Conservation (phyloP, 2,329 filamentous ascomycete species). For the Epichloe typhina region DNA sequence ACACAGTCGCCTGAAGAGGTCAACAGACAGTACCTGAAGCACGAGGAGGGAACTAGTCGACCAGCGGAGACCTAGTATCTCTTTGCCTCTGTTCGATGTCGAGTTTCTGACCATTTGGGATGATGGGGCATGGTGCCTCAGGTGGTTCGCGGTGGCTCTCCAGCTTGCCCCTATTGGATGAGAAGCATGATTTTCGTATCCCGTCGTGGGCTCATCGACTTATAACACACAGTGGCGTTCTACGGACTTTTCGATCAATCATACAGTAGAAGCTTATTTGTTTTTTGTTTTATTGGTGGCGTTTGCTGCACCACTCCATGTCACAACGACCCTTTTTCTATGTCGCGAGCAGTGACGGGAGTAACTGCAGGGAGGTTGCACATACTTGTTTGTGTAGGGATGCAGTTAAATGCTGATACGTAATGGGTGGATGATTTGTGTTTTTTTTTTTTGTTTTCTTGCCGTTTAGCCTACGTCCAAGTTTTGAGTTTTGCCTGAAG, state of each 20-base stretch:
- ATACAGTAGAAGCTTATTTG: too few relatives aligned
- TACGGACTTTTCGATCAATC: background rate
- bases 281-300: background rate
- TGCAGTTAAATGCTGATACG: too few relatives aligned
- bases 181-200: background rate
- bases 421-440: background rate
- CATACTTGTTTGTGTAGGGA: too few relatives aligned
- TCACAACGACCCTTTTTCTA: too few relatives aligned
- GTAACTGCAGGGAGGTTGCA: too few relatives aligned
- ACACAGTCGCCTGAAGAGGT: constrained; percentile 38
- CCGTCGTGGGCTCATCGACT: background rate
- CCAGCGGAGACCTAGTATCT: constrained; percentile 10
- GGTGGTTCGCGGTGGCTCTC: too few relatives aligned
- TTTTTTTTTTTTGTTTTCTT: background rate
- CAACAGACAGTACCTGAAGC: constrained; percentile 37
- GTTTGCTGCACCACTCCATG: background rate
- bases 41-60: constrained; percentile 20
- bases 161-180: background rate
- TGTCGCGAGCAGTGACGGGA: too few relatives aligned
- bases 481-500: background rate
- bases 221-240: background rate
- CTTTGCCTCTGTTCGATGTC: background rate
- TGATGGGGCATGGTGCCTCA: background rate
- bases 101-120: background rate
- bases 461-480: background rate